Base-by-base conservation (phyloP, 1,284 basidiomycete genomes). In the Ustanciosporium gigantosporum region DNA sequence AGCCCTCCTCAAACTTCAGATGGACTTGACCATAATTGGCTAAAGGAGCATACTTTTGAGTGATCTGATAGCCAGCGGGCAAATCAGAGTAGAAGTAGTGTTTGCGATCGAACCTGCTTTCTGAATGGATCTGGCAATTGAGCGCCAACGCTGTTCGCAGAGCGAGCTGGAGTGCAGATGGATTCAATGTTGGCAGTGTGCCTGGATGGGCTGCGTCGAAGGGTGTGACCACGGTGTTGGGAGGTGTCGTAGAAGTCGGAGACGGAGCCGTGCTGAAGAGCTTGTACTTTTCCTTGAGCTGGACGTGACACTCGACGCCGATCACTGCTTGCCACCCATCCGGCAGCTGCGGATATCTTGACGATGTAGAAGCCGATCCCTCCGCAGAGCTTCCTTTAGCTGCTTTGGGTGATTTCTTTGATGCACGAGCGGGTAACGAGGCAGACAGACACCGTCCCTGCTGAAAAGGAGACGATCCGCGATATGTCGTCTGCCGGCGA, bases 71-170 rank as follows among this genome's bases (percentile, higher is more conserved):
- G 0, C 93, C 94, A 3, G 88, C 82, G 0, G 95, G 91, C 24
- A 96, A 83, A 79, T 98, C 94, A 2, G 90, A 85, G 76, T 99
- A 98, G 79, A 97, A 97, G 78, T 98, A 99, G 78, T 98, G 94
- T 77, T 99, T 99, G 66, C 94, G 83, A 79, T 99, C 94, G 27
- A 74, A 77, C 5, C 2, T 32, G 36, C 71, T 62, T 6, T 43
- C 23, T 2, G 35, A 45, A 23, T 72, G 73, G 8, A 97, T 82
- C 0, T 83, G 66, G 35, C 89, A 87, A 25, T 86, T 81, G 24
- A 98, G 82, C 1, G 93, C 92, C 1, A 94, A 72, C 0, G 92
- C 88, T 0, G 91, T 88, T 15, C 89, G 82, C 0, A 93, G 77
- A 1, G 89, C 90, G 2, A 95, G 83, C 50, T 88, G 83, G 3